Percentiles rank a stretch among this genome's conserved stretches.
Conservation (phyloP, 2,329 filamentous ascomycete genomes). For the Harringtonia aguacate region DNA sequence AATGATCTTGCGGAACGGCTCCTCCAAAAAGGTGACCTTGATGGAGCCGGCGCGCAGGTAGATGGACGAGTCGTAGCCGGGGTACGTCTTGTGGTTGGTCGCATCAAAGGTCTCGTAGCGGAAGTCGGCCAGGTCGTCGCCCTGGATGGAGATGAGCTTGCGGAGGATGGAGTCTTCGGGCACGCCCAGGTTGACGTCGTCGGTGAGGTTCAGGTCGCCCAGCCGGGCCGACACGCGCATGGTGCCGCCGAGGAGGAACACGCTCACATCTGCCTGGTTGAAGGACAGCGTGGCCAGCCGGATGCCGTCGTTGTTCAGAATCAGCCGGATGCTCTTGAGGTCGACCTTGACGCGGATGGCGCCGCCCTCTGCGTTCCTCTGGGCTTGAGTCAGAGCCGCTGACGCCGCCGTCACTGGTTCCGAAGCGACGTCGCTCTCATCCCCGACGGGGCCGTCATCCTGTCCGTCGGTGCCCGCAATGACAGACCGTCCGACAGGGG, state of each 20-base stretch:
- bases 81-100: conserved; percentile 59
- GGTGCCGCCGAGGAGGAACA: conserved; percentile 75
- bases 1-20: conserved; percentile 96
- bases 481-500: conserved; percentile 7
- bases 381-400: too few relatives aligned
- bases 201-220: conserved; percentile 78
- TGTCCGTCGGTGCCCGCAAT: background rate
- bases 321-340: conserved; percentile 83
- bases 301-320: conserved; percentile 96
- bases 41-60: conserved; percentile 87
- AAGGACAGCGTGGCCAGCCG: conserved; percentile 86
- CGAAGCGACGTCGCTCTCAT: too few relatives aligned
- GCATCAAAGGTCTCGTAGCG: conserved; percentile 92
- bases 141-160: conserved; percentile 86
- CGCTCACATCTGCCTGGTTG: conserved; percentile 81
- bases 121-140: conserved; percentile 92
- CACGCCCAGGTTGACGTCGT: conserved; percentile 89
- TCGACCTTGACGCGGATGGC: conserved; percentile 92
- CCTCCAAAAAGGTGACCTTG: conserved; percentile 93
- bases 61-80: conserved; percentile 88
- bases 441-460: background rate
- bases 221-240: conserved; percentile 83
- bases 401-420: too few relatives aligned
- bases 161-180: conserved; percentile 70
- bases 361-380: conserved; percentile 31